Evolutionary conservation across 2,329 filamentous ascomycete species (phyloP), one percentile per base, ranked within the genome.

Genomic region (Ophiostoma ulmi): DNA sequence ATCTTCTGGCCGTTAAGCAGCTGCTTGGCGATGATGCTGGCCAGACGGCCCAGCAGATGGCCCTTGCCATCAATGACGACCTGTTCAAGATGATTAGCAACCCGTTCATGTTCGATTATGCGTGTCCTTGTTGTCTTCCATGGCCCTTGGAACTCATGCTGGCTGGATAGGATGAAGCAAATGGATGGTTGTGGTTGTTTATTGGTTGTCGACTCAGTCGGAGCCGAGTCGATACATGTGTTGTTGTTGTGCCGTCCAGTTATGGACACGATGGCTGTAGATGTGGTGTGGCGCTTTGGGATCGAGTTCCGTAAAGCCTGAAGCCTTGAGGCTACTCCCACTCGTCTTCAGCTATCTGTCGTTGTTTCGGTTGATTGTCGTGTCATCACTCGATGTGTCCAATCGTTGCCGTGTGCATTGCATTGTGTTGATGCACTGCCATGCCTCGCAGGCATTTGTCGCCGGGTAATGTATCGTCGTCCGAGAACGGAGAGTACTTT

Each of bases 21-120:
- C 88, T 98, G 94, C 91, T 98, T 98, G 83, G 94, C 94, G 81
- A 98, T 93, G 82, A 93, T 97, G 83, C 90, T 93, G 86, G 94
- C 94, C 83, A 99, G 90, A 84, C 95, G 94, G 88, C 95, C 95
- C 85, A 99, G 93, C 83, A 99, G 91, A 87, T 99, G 95, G 86
- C 95, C 95, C 91, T 99, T 99, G 92, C 94, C 95, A 90, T 99
- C 95, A 83, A 99, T 97, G 87, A 97, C 92, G 87, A 97, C 90
- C 93, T 97, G 78, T 48, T 77, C 11, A 0, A n/a, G 14, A 38
- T 58, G 55, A 66, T 73, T 68, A 74, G 73, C 69, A 35, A 68
- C 58, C 61, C 20, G 63, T 26, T 17, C 41, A n/a, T 7, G n/a
- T 65, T 58, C 58, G 65, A 17, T 36, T 31, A 17, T 36, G 26